These are phyloP conservation scores for Ustilago curta DNA, from an alignment of 1,284 basidiomycete species.

Conservation along the genomic window DNA sequence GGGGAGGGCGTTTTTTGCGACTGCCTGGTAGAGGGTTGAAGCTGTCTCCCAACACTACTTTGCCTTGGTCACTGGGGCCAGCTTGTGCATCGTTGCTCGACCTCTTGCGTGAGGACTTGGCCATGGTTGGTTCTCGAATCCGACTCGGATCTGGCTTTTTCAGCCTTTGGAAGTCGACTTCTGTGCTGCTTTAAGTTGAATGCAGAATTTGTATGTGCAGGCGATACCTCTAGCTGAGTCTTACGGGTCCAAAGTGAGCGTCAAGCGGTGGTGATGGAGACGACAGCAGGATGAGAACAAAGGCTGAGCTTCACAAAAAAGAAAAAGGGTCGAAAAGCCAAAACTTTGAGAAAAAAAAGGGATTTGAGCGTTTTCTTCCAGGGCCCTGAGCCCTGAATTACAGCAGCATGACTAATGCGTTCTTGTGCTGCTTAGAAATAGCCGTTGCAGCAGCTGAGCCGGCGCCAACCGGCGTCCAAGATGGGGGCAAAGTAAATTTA, in stretches of 20 bases:
- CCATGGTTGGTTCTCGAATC: conserved; percentile 33
- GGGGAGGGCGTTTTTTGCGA: conserved; percentile 41
- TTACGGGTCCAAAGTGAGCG: background rate
- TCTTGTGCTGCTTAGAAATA: conserved; percentile 24
- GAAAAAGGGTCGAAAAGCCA: conserved; percentile 19
- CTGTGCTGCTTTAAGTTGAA: background rate
- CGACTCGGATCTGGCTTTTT: background rate
- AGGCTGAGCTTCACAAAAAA: conserved; percentile 4
- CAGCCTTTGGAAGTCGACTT: background rate
- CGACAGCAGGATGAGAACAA: background rate
- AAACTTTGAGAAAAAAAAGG: conserved; percentile 18
- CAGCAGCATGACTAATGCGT: conserved; percentile 14
- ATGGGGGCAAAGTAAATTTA: too few species aligned
- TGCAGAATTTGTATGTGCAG: too few species aligned
- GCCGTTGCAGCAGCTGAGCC: background rate
- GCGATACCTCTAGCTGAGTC: background rate
- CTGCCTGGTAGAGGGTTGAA: conserved; percentile 26
- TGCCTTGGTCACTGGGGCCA: conserved; percentile 2
- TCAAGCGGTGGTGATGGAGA: background rate
- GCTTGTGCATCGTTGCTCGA: conserved; percentile 28
- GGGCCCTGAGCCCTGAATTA: conserved; percentile 7
- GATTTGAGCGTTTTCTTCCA: background rate
- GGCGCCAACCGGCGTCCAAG: conserved; percentile 9
- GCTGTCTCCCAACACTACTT: conserved; percentile 28
- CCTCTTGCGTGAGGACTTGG: conserved; percentile 28